Conservation (phyloP, 805 yeast genomes). For the Yarrowia phangngaensis region DNA sequence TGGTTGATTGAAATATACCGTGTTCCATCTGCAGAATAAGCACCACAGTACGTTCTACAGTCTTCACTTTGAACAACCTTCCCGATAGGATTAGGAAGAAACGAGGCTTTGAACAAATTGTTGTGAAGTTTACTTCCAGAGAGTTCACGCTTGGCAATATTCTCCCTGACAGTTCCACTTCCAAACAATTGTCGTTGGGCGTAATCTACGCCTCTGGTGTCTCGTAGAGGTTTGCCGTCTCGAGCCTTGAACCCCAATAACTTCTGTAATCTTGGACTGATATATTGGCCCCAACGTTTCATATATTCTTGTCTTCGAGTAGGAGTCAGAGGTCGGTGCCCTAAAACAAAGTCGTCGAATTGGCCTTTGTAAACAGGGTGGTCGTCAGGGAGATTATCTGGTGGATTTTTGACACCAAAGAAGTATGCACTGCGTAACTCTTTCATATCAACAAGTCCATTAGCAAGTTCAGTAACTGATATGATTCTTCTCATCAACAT, state of each 20-base stretch:
- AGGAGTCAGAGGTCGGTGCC: slow-evolving; percentile 4
- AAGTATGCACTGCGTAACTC: slow-evolving; percentile 21
- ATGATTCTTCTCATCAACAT: slow-evolving; percentile 3
- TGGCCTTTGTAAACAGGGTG: slow-evolving; percentile 6
- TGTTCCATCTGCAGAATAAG: slow-evolving; percentile 1
- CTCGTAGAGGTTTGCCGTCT: slow-evolving; percentile 15
- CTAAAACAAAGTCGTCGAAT: slow-evolving; percentile 11
- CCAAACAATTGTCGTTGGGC: slow-evolving; percentile 5
- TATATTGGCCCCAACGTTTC: slow-evolving; percentile 8
- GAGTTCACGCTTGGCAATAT: slow-evolving; percentile 3
- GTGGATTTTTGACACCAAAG: slow-evolving; percentile 5
- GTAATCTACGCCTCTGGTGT: slow-evolving; percentile 2
- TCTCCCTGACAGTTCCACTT: background rate
- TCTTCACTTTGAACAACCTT: slow-evolving; percentile 11
- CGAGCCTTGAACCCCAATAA: slow-evolving; percentile 15
- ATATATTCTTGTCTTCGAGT: background rate
- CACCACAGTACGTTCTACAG: slow-evolving; percentile 7
- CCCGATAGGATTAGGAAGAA: slow-evolving; percentile 20
- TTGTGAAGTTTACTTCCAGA: background rate
- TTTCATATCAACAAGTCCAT: slow-evolving; percentile 3
- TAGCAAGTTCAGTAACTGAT: slow-evolving; percentile 1
- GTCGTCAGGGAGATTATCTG: slow-evolving; percentile 1
- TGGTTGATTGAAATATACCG: slow-evolving; percentile 7
- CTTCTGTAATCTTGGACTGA: slow-evolving; percentile 6
- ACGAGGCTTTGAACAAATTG: background rate